Conservation (phyloP, 2,329 filamentous ascomycete species). For the Diaporthe helianthi region DNA sequence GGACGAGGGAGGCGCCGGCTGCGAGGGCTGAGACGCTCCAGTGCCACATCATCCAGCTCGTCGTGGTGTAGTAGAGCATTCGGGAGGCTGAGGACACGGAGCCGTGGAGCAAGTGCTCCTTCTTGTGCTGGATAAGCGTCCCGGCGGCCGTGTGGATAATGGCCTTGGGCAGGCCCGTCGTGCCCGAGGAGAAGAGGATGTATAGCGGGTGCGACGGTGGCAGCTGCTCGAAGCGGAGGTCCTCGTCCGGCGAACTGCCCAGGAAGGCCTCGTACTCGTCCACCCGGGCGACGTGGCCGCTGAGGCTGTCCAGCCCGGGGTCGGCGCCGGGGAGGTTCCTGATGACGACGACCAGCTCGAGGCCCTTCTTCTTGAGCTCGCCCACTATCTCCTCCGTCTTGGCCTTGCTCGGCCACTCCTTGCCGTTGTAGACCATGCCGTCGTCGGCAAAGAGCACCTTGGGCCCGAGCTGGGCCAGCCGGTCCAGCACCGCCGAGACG, state of each 20-base stretch:
- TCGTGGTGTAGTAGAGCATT: constrained; percentile 93
- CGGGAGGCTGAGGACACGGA: constrained; percentile 76
- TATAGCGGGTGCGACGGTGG: constrained; percentile 89
- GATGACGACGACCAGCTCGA: constrained; percentile 78
- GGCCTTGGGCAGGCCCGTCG: constrained; percentile 86
- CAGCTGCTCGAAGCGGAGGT: constrained; percentile 76
- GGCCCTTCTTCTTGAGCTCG: constrained; percentile 63
- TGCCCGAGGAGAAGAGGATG: constrained; percentile 92
- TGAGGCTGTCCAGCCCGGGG: constrained; percentile 51
- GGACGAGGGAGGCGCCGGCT: constrained; percentile 79
- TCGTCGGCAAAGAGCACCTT: constrained; percentile 87
- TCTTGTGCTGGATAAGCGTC: constrained; percentile 94
- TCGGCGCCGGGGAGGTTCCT: constrained; percentile 62
- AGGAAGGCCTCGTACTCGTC: constrained; percentile 56
- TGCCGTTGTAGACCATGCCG: constrained; percentile 88
- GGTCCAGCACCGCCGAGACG: constrained; percentile 87
- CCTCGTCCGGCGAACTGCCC: constrained; percentile 48
- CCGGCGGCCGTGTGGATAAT: constrained; percentile 93
- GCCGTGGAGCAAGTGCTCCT: constrained; percentile 89
- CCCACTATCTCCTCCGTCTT: constrained; percentile 82
- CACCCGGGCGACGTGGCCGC: constrained; percentile 48
- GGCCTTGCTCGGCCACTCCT: constrained; percentile 78
- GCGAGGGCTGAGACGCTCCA: constrained; percentile 91
- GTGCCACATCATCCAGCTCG: constrained; percentile 99
- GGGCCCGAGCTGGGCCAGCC: constrained; percentile 84